Evolutionary conservation across 768 basidiomycete species (phyloP), one percentile per base, ranked within the genome.

Genomic region (Xerocomellus chrysenteron): DNA sequence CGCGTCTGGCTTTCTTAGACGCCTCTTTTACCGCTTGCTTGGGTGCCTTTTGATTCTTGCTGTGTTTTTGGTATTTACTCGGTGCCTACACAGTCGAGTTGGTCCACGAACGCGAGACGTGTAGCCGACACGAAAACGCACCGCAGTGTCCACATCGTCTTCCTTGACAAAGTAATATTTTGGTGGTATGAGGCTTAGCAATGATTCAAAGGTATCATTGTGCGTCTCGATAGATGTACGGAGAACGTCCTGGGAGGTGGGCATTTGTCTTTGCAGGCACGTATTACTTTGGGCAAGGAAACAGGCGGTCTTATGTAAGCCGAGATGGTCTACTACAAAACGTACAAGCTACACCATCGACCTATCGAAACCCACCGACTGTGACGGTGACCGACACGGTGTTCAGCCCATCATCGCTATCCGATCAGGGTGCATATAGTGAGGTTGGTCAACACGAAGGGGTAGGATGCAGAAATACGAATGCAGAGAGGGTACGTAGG

Each of bases 11-110:
- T 65, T 92, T 94, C 73, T 89, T 92, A 12, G 90, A 85, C 2
- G 87, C 90, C 71, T 95, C 92, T 68, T 96, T 94, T 36, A 92
- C 78, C 42, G 86, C 87, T 65, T 95, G 93, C 67, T 92, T 94
- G 3, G 88, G 82, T 24, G 87, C 82, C 60, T 89, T 88, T 75
- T 81, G 80, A 62, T 92, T 90, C 74, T 92, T 95, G 74, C 86
- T 94, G 72, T 94, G 87, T 70, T 92, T 92, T 61, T 90, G 88
- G 67, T 86, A 92, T 70, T 86, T 92, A 24, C 82, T 84, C 6
- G 81, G 76, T 84, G 53, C 33, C 43, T 57, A 33, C 26, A 45
- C 2, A 10, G n/a, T 35, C 24, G 46, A 40, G 33, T 35, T 12
- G 46, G 21, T 39, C 39, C 14, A 14, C 33, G 35, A 30, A 41